Percentiles rank a stretch among this genome's conserved stretches.
Evolutionary conservation across 768 basidiomycete species (phyloP).

Genomic region (Suillus brevipes): DNA sequence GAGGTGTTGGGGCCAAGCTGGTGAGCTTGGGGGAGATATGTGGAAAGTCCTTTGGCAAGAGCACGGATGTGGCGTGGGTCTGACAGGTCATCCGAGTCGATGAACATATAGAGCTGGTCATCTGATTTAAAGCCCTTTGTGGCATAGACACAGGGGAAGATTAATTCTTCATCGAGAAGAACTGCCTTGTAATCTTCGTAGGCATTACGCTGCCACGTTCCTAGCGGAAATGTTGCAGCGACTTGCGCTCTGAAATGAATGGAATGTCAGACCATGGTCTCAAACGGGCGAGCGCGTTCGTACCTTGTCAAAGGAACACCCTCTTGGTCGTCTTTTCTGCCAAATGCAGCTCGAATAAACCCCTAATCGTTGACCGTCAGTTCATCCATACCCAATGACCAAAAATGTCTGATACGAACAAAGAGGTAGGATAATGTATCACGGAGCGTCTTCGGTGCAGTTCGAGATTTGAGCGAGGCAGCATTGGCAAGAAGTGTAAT

Average conservation of each 20-base stretch:
- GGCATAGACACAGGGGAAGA: slow-evolving; percentile 25
- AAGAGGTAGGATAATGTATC: slow-evolving; percentile 5
- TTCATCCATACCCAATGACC: neutral
- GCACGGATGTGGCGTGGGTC: slow-evolving; percentile 21
- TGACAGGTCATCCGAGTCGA: slow-evolving; percentile 25
- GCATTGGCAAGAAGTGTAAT: slow-evolving; percentile 16
- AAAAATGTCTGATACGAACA: slow-evolving; percentile 11
- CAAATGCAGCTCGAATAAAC: slow-evolving; percentile 4
- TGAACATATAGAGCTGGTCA: slow-evolving; percentile 21
- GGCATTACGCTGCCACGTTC: slow-evolving; percentile 19
- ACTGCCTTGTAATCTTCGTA: slow-evolving; percentile 23
- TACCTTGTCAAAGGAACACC: slow-evolving; percentile 22
- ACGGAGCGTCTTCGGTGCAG: slow-evolving; percentile 11
- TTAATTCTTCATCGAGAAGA: slow-evolving; percentile 21
- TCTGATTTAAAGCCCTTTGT: slow-evolving; percentile 26
- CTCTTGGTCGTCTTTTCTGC: neutral
- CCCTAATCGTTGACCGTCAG: slow-evolving; percentile 9
- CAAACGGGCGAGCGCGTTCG: too few relatives aligned
- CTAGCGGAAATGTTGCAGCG: slow-evolving; percentile 10
- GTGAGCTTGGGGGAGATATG: slow-evolving; percentile 19
- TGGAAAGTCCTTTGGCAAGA: slow-evolving; percentile 16
- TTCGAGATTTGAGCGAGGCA: slow-evolving; percentile 13
- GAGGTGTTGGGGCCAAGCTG: slow-evolving; percentile 23
- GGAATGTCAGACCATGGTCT: neutral
- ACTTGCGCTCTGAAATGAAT: slow-evolving; percentile 18